Evolutionary conservation across 371 early-diverging fungal species (phyloP), one percentile per base, ranked within the genome.

Genomic region (Blakeslea trispora): DNA sequence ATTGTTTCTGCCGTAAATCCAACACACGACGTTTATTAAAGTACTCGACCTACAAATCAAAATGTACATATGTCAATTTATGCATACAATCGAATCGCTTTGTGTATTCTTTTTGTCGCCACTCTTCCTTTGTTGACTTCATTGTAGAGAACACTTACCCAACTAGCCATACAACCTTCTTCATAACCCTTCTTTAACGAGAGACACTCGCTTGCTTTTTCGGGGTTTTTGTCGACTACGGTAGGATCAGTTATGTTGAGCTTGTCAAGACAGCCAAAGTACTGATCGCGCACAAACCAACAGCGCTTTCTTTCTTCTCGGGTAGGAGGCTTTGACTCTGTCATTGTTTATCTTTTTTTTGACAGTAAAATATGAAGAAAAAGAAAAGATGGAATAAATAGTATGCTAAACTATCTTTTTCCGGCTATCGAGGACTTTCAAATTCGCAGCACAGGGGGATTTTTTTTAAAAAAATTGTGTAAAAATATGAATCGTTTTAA

Each of bases 271-370:
- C 86, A 85, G 11, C 61, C 65, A 50, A 80, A 81, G 57, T 80
- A 84, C 44, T 68, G 67, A 53, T 85, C 86, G 18, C 86, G 82
- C 43, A 71, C 43, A 23, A 72, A 72, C 72, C 83, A 83, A 60
- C 86, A 85, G 14, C 55, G 53, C 34, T 84, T 79, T 42, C 86
- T 81, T 63, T 85, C 72, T 59, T 63, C 54, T 15, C 86, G 73
- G 14, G 70, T 74, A 10, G 82, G 84, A 34, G 80, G 80, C 50
- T 76, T 79, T 19, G 68, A 48, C 8, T 57, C 62, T 43, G 52
- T 52, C 40, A 55, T 58, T 15, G 24, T 43, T 28, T 28, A 28
- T 28, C 7, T n/a, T 28, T 5, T 28, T 28, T 28, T 28, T 28
- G 28, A 28, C 28, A 28, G 28, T 28, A 28, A 28, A 11, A n/a